Base-by-base conservation (phyloP, 768 basidiomycete species). In the Tephrocybe rancida region DNA sequence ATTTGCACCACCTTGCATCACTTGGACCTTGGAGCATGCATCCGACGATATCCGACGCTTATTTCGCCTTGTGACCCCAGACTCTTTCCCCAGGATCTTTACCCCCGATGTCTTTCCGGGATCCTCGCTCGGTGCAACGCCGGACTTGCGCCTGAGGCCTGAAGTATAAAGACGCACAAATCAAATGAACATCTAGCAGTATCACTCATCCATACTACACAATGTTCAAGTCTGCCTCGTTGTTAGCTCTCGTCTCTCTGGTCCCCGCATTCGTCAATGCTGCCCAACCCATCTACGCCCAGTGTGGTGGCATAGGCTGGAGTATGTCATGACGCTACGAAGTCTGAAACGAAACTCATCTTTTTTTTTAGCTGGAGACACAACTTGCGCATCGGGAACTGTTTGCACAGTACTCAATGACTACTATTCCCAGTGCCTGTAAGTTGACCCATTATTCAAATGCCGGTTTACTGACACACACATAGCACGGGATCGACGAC, bases 251-350 rank as follows among this genome's bases (percentile, higher is more conserved):
- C 45, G 61, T 77, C 30, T 67, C 74, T 38, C 59, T 82, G 48
- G 64, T 78, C 18, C 78, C 80, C 1, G 69, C 73, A 46, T 68
- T 80, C 55, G 76, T 75, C 29, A 57, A 64, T 48, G 83, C 79
- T 48, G 72, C 75, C 44, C 60, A 69, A 29, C 68, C 76, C 14
- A 43, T 77, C 30, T 84, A 66, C 43, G 79, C 73, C 7, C 84
- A 84, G 60, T 85, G 83, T 59, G 81, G 82, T 64, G 82, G 81
- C 37, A 70, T 70, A 50, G 69, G 66, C 50, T 81, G 79, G 78
- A 67, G 80, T 82, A 66, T 21, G 39, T 19, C 21, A 5, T 22
- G n/a, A 13, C n/a, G 3, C 13, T 5, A 13, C 6, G 6, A 27
- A 24, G 39, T n/a, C 38, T 44, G 8, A 18, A n/a, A 10, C 21